phyloP scores from a whole-genome alignment of 345 rosid genomes.

The Bretschneidera sinensis region DNA sequence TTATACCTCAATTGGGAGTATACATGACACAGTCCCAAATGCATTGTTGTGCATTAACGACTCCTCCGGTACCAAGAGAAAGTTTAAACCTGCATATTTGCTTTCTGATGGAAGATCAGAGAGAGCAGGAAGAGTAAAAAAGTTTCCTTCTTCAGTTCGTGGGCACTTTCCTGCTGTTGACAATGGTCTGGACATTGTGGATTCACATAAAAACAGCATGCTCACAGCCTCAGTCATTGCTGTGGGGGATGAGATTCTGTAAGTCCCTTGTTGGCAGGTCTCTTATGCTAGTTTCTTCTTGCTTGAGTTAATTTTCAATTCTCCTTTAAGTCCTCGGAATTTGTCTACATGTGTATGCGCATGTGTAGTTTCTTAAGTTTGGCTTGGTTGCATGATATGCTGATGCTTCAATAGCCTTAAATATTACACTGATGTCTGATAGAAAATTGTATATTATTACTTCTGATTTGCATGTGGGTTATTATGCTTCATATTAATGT shows the following conservation, averaged over 20 bases:
- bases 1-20: slow-evolving; percentile 95
- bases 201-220: slow-evolving; percentile 39
- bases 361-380: not conserved
- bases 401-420: not conserved
- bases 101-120: slow-evolving; percentile 96
- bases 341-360: not conserved
- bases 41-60: slow-evolving; percentile 51
- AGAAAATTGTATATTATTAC: not conserved
- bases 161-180: slow-evolving; percentile 17
- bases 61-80: slow-evolving; percentile 36
- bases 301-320: not conserved
- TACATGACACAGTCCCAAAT: slow-evolving; percentile 91
- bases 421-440: not conserved
- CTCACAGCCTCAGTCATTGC: slow-evolving; percentile 63
- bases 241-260: slow-evolving; percentile 99
- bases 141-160: slow-evolving; percentile 27
- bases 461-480: too few relatives aligned
- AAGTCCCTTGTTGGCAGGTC: slow-evolving; percentile 46
- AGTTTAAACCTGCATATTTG: slow-evolving; percentile 90
- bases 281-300: slow-evolving; percentile 11
- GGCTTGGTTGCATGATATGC: not conserved
- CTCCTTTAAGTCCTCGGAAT: not conserved
- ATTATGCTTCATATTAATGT: too few relatives aligned
- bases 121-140: slow-evolving; percentile 94
- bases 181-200: slow-evolving; percentile 33